Conservation (phyloP, 768 basidiomycete species). For the Hemileccinum impolitum region DNA sequence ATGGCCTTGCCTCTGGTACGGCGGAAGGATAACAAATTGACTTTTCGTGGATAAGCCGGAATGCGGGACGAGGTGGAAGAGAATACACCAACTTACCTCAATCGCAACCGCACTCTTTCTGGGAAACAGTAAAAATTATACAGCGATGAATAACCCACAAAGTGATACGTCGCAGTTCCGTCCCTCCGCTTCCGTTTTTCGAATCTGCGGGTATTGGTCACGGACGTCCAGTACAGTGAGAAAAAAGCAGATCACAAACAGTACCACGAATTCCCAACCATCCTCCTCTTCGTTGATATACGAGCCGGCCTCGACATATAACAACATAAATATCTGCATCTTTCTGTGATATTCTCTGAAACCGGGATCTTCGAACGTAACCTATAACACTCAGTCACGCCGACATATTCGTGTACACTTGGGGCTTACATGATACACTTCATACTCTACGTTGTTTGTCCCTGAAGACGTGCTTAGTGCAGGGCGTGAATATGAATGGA, state of each 20-base stretch:
- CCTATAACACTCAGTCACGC: conserved; percentile 40
- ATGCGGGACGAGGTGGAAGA: background rate
- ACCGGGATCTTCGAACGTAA: conserved; percentile 80
- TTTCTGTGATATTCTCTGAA: conserved; percentile 87
- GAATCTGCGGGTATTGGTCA: conserved; percentile 48
- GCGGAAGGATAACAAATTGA: conserved; percentile 91
- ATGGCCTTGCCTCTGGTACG: conserved; percentile 86
- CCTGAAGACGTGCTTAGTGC: conserved; percentile 40
- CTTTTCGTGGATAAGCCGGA: conserved; percentile 36
- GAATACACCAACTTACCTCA: conserved; percentile 55
- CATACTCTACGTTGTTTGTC: conserved; percentile 67
- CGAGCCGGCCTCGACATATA: conserved; percentile 94
- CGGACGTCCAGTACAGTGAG: background rate
- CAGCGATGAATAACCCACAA: conserved; percentile 89
- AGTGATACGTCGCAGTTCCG: conserved; percentile 72
- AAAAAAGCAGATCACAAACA: conserved; percentile 51
- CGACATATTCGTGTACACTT: background rate
- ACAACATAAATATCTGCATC: conserved; percentile 92
- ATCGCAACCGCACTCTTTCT: conserved; percentile 78
- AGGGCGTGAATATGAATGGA: conserved; percentile 74
- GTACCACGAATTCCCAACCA: conserved; percentile 85
- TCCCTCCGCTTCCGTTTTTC: conserved; percentile 74
- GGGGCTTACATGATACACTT: conserved; percentile 82
- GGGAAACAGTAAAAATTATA: conserved; percentile 97
- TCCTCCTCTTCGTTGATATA: conserved; percentile 95